Evolutionary conservation across 192 early-diverging fungal species (phyloP), one percentile per base, ranked within the genome.

Genomic region (Entophlyctis luteolus): DNA sequence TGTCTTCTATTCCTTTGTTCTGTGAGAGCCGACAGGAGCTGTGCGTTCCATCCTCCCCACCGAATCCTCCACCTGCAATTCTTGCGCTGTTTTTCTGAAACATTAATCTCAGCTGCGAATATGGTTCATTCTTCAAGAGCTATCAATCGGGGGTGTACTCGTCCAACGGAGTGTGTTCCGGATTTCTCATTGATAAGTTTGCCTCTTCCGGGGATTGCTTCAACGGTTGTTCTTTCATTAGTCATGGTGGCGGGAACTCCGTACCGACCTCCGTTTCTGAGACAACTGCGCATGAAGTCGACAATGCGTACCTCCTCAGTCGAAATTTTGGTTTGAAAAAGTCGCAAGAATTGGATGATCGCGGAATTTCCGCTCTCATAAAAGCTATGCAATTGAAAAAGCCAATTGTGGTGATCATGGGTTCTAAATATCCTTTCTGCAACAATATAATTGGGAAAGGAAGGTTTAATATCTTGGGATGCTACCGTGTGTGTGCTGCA

Each of bases 141-240:
- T 63, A 63, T 34, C 62, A 63, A 34, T 37, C 33, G 1, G 62
- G 62, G 1, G 62, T 63, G 10, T 20, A 50, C 3, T 3, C 22
- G 8, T n/a, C 8, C 5, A 42, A 50, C 62, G 48, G 48, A 25
- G 28, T 49, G 6, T 63, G 62, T 32, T 10, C 10, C 14, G 62
- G 62, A 1, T 63, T 63, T 63, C 62, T 63, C 5, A 29, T 63
- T 20, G 62, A 63, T 48, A 23, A n/a, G 6, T 63, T 63, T 29
- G 48, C 60, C 10, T 49, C 46, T 1, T 27, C n/a, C 31, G 62
- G 62, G 31, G 62, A 63, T 25, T n/a, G 22, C n/a, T 63, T 48
- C 20, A 49, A 16, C 29, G 10, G 12, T 16, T 22, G 25, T 25
- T 18, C 36, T 1, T 33, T 63, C 18, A 32, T 63, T 8, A 48